Evolutionary conservation across 345 rosid species (phyloP).

Genomic region (Euphorbia tirucalli): DNA sequence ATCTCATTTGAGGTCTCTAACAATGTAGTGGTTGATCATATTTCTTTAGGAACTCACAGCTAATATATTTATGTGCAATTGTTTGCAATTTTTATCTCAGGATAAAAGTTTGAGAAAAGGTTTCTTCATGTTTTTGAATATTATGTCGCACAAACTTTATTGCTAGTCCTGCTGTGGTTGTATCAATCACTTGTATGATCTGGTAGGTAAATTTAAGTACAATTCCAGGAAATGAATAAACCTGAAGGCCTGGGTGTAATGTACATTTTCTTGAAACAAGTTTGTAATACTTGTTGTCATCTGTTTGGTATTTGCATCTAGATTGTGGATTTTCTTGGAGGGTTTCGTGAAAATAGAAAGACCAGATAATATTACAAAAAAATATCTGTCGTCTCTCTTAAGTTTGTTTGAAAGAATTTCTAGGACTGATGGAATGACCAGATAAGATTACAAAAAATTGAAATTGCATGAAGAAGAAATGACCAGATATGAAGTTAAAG

Average conservation of each 20-base stretch:
- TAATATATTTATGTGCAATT: background rate
- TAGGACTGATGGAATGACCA: too few species aligned
- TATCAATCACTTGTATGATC: background rate
- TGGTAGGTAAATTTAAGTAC: background rate
- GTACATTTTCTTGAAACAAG: background rate
- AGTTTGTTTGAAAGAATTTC: too few species aligned
- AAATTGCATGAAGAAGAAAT: too few species aligned
- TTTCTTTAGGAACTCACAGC: background rate
- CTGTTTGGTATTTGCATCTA: too few species aligned
- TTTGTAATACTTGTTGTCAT: background rate
- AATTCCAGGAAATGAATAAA: background rate
- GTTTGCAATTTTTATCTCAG: background rate
- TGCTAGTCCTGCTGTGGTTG: background rate
- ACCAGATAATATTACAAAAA: too few species aligned
- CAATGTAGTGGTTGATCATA: background rate
- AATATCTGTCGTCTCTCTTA: too few species aligned
- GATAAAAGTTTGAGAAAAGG: background rate
- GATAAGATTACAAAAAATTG: too few species aligned
- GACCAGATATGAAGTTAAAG: background rate
- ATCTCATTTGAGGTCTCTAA: background rate
- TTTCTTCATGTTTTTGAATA: background rate
- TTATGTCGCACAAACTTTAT: background rate
- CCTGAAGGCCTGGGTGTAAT: background rate
- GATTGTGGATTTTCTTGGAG: too few species aligned
- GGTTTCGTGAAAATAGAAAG: too few species aligned